phyloP scores from a whole-genome alignment of 768 basidiomycete species.

The Gymnopilus junonius region DNA sequence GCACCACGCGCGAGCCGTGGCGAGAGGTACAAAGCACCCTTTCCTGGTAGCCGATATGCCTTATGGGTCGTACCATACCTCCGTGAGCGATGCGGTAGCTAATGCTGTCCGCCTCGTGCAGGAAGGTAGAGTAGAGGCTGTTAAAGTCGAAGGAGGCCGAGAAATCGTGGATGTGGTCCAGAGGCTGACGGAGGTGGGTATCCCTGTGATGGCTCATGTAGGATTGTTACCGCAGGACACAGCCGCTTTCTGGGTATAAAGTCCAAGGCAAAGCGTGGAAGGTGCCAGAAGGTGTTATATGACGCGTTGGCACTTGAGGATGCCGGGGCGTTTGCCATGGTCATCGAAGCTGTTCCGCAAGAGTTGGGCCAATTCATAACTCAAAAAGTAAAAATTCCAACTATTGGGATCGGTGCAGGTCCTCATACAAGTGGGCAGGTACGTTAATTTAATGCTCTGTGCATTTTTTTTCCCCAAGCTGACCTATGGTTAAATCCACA shows the following conservation, averaged over 20 bases:
- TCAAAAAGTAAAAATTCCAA: conserved; percentile 67
- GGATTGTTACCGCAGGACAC: conserved; percentile 91
- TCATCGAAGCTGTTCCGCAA: conserved; percentile 90
- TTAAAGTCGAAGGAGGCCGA: conserved; percentile 91
- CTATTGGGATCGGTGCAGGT: conserved; percentile 97
- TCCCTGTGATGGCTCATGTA: conserved; percentile 95
- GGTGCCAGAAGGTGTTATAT: conserved; percentile 61
- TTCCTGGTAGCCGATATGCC: conserved; percentile 95
- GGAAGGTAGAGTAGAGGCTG: conserved; percentile 85
- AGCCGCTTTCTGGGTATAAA: conserved; percentile 83
- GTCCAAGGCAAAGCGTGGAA: conserved; percentile 79
- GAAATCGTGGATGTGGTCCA: conserved; percentile 76
- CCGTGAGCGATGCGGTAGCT: conserved; percentile 65
- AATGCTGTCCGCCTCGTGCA: conserved; percentile 82
- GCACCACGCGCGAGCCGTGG: conserved; percentile 87
- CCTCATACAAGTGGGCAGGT: conserved; percentile 80
- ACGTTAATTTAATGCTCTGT: conserved; percentile 18
- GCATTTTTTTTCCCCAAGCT: no score
- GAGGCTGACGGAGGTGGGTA: conserved; percentile 74
- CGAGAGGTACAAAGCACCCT: conserved; percentile 84
- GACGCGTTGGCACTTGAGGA: conserved; percentile 75
- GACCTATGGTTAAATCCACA: conserved; percentile 21
- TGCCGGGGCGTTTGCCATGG: conserved; percentile 87
- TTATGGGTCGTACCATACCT: conserved; percentile 84
- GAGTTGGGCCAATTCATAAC: conserved; percentile 80